Percentiles rank a stretch among this genome's conserved stretches.
phyloP scores from a whole-genome alignment of 2,329 filamentous ascomycete genomes.

The Periconia digitata region DNA sequence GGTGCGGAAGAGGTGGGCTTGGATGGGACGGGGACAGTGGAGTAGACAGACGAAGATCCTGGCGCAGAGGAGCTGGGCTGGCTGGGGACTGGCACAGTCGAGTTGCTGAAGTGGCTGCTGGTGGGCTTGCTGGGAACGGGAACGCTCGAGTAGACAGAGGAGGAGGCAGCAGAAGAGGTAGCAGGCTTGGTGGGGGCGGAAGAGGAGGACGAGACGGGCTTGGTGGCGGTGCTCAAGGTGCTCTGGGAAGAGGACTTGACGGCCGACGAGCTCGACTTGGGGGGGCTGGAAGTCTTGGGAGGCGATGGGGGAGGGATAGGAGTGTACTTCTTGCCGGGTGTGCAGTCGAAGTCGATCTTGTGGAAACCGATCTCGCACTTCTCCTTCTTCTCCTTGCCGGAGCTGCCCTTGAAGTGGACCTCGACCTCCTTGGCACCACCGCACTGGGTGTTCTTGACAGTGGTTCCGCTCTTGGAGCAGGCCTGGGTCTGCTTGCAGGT shows the following conservation, averaged over 20 bases:
- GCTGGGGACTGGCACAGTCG: conserved; percentile 12
- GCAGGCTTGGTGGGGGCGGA: not conserved
- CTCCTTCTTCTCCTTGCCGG: conserved; percentile 48
- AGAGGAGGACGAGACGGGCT: conserved; percentile 6
- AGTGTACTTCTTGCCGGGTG: conserved; percentile 27
- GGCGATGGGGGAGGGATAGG: conserved; percentile 17
- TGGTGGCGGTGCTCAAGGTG: not conserved
- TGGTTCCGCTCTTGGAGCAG: conserved; percentile 69
- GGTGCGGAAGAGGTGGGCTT: not conserved
- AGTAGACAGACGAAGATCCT: not conserved
- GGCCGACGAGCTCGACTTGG: conserved; percentile 1
- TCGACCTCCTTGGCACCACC: conserved; percentile 84
- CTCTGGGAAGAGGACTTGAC: not conserved
- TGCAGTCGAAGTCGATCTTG: conserved; percentile 75
- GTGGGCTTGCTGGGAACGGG: not conserved
- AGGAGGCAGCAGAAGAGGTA: not conserved
- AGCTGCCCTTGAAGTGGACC: conserved; percentile 55
- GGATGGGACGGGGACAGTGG: not conserved
- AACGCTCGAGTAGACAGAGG: conserved; percentile 18
- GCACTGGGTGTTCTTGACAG: conserved; percentile 82
- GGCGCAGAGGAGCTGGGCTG: not conserved
- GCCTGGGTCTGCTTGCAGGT: conserved; percentile 75
- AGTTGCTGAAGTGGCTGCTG: conserved; percentile 13
- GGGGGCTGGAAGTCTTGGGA: conserved; percentile 10
- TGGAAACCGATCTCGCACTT: conserved; percentile 73